Evolutionary conservation across 441 rosid genomes (phyloP).

Genomic region (Euphorbia schlechtendalii): DNA sequence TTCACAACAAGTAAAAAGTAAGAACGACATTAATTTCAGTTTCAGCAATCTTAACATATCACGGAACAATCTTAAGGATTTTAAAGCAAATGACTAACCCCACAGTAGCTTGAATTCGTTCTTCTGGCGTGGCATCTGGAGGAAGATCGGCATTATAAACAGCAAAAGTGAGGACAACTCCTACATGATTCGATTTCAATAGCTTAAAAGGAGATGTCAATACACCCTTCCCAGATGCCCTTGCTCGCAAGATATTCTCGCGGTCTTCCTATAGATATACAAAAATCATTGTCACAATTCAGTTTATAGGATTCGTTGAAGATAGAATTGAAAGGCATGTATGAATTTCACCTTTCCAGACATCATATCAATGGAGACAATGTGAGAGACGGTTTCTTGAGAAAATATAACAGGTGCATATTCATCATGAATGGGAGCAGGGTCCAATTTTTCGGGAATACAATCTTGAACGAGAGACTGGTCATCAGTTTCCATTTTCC

Average conservation of each 20-base stretch:
- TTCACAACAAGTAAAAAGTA: too few relatives aligned
- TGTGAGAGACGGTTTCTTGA: constrained; percentile 96
- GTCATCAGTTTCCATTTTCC: constrained; percentile 89
- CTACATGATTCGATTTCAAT: constrained; percentile 83
- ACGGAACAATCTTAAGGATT: neutral
- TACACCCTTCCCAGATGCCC: constrained; percentile 94
- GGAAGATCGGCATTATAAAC: constrained; percentile 67
- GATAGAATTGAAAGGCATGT: neutral
- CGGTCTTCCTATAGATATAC: constrained; percentile 67
- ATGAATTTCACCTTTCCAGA: constrained; percentile 72
- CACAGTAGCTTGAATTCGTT: constrained; percentile 64
- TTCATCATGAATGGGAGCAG: constrained; percentile 85
- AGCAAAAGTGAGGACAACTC: constrained; percentile 92
- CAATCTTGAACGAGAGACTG: constrained; percentile 82
- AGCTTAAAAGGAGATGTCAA: constrained; percentile 95
- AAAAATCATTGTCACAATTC: neutral
- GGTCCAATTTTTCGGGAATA: constrained; percentile 71
- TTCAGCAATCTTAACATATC: constrained; percentile 5
- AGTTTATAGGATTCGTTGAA: neutral
- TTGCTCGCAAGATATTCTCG: constrained; percentile 87
- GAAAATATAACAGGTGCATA: constrained; percentile 94
- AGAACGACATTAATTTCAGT: constrained; percentile 11
- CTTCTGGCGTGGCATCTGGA: constrained; percentile 59
- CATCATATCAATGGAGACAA: constrained; percentile 97
- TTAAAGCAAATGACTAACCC: constrained; percentile 44